phyloP scores from a whole-genome alignment of 257 asterid genomes.

The Nicotiana paniculata region DNA sequence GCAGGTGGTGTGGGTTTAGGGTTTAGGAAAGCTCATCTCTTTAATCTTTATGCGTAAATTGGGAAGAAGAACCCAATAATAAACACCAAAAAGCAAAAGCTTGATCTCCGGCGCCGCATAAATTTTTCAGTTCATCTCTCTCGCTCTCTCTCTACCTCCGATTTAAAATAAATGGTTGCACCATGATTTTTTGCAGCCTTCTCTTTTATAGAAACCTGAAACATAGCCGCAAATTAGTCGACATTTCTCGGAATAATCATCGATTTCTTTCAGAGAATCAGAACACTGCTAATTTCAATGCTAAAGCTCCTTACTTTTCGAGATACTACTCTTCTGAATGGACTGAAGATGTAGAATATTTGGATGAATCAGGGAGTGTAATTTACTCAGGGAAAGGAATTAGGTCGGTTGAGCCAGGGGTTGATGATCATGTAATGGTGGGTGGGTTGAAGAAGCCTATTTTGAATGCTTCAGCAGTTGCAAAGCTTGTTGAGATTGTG shows the following conservation, averaged over 20 bases:
- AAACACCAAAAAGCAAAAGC: too few relatives aligned
- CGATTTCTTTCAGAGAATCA: background rate
- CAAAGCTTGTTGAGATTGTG: conserved; percentile 84
- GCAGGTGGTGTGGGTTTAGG: too few relatives aligned
- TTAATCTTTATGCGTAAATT: too few relatives aligned
- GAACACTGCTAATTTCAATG: background rate
- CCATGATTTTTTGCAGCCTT: background rate
- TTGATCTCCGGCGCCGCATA: too few relatives aligned
- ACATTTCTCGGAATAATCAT: background rate
- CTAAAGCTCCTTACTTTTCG: background rate
- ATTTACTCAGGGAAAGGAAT: conserved; percentile 87
- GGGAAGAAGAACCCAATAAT: too few relatives aligned
- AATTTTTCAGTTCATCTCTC: too few relatives aligned
- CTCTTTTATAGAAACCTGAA: background rate
- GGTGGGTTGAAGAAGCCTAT: conserved; percentile 83
- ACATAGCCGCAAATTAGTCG: background rate
- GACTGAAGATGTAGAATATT: conserved; percentile 77
- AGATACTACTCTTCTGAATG: conserved; percentile 63
- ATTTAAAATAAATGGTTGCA: background rate
- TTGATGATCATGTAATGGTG: conserved; percentile 83
- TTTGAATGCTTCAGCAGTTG: conserved; percentile 75
- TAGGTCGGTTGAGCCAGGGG: conserved; percentile 77
- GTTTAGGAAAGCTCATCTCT: too few relatives aligned
- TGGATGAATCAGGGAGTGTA: conserved; percentile 84
- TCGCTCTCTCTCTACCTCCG: too few relatives aligned